Evolutionary conservation across 176 grass and related monocot genomes (phyloP).

Genomic region (Carex pumila): DNA sequence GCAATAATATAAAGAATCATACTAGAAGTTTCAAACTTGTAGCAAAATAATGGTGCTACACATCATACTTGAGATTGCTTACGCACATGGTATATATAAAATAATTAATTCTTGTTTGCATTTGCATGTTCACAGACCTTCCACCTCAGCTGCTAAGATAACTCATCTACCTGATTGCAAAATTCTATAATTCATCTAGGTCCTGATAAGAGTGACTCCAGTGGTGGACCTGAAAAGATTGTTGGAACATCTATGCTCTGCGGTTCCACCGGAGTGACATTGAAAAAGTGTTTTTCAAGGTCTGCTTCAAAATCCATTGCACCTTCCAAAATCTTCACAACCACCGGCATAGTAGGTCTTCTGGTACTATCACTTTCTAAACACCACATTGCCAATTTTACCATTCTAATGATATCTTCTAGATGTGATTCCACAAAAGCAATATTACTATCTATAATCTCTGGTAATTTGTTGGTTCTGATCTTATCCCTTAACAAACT

Average conservation of each 20-base stretch:
- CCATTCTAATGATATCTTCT: slow-evolving; percentile 26
- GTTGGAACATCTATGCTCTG: neutral
- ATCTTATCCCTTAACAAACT: slow-evolving; percentile 31
- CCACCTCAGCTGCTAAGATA: neutral
- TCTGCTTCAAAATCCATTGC: slow-evolving; percentile 28
- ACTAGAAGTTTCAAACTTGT: neutral
- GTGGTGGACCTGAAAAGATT: neutral
- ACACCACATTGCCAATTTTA: slow-evolving; percentile 45
- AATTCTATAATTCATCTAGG: slow-evolving; percentile 19
- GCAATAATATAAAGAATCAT: neutral
- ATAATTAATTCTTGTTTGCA: neutral
- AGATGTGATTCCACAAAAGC: slow-evolving; percentile 12
- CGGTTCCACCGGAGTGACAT: neutral
- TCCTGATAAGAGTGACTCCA: slow-evolving; percentile 27
- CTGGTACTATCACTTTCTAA: slow-evolving; percentile 34
- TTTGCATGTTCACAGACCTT: neutral
- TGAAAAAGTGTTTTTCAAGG: slow-evolving; percentile 34
- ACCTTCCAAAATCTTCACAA: slow-evolving; percentile 50
- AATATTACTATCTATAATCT: slow-evolving; percentile 22
- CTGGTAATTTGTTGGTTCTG: slow-evolving; percentile 9
- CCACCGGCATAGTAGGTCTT: slow-evolving; percentile 42
- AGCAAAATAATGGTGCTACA: neutral
- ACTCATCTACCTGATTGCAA: neutral
- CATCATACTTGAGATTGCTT: neutral
- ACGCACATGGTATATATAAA: too few species aligned